Evolutionary conservation across 139 green algal species (phyloP), one percentile per base, ranked within the genome.

Genomic region (Chlorella sp.): DNA sequence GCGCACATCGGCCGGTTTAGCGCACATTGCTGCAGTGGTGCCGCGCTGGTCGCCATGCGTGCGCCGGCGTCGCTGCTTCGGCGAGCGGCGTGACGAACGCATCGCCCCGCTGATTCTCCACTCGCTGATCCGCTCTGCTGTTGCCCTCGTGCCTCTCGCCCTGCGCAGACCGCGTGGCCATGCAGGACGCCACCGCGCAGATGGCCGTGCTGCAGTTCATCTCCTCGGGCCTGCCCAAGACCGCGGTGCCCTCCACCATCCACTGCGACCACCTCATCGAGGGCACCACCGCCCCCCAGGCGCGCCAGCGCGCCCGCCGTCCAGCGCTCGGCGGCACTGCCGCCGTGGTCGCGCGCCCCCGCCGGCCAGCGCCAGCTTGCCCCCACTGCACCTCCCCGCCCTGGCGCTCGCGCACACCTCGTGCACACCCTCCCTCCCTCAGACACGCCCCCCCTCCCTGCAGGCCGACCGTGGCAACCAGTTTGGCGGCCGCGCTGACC

Each of bases 151-250:
- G n/a, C n/a, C n/a, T n/a, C n/a, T n/a, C n/a, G n/a, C 51, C 36
- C 41, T 23, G 2, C 79, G 73, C 89, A 95, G 93, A 98, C 79
- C 91, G 94, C 48, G 94, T 98, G 81, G 94, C 93, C 2, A 98
- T 98, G 94, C 94, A 98, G 86, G 94, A 98, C 62, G 94, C 93
- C 33, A 98, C 94, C 33, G 93, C 93, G 8, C 94, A 98, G 89
- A 98, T 97, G 93, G 93, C 93, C 42, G 94, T 98, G 86, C 87
- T 98, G 48, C 94, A 97, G 81, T 98, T 98, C 89, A 98, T 98
- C 76, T 96, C 92, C 36, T 96, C 91, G 1, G 94, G 94, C 19
- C 84, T 98, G 73, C 93, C 93, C 38, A 91, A 93, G 80, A 93
- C 91, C 65, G 87, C 91, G 60, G 92, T 97, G 67, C 94, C 94